Evolutionary conservation across 1,284 basidiomycete genomes (phyloP).

Genomic region (Cryptococcus deneoformans): DNA sequence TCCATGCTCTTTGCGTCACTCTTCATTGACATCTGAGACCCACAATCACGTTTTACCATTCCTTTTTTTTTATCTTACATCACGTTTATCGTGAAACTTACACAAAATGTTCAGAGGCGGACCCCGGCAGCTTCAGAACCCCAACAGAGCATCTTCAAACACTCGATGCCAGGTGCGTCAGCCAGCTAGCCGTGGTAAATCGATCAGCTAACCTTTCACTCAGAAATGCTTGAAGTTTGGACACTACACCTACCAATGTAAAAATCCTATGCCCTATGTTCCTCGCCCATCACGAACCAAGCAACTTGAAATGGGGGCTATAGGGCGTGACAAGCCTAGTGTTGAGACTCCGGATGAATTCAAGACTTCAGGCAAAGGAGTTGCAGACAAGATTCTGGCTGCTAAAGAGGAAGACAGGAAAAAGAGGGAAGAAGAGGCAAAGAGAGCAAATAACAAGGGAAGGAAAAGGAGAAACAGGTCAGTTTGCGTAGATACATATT

Average conservation of each 20-base stretch:
- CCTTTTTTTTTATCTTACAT: too few species aligned
- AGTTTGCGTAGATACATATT: neutral
- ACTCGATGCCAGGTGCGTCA: slow-evolving; percentile 47
- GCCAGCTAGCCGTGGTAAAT: neutral
- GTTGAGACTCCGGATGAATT: slow-evolving; percentile 51
- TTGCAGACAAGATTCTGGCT: slow-evolving; percentile 47
- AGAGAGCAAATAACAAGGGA: slow-evolving; percentile 11
- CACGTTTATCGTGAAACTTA: too few species aligned
- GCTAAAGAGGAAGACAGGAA: slow-evolving; percentile 43
- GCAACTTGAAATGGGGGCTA: slow-evolving; percentile 30
- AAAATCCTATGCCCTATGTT: slow-evolving; percentile 40
- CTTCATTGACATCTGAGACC: too few species aligned
- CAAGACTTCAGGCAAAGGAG: slow-evolving; percentile 29
- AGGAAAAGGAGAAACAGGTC: slow-evolving; percentile 7
- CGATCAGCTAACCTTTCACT: neutral
- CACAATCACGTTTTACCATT: too few species aligned
- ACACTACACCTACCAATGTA: slow-evolving; percentile 50
- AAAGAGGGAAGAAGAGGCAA: slow-evolving; percentile 18
- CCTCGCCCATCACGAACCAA: slow-evolving; percentile 43
- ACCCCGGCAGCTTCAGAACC: slow-evolving; percentile 38
- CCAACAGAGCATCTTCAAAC: slow-evolving; percentile 34
- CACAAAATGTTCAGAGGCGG: slow-evolving; percentile 27
- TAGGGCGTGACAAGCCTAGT: slow-evolving; percentile 30
- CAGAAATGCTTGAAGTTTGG: slow-evolving; percentile 47
- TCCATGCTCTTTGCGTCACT: too few species aligned